phyloP scores from a whole-genome alignment of 495 filamentous ascomycete genomes.

The Penicillium fimorum region DNA sequence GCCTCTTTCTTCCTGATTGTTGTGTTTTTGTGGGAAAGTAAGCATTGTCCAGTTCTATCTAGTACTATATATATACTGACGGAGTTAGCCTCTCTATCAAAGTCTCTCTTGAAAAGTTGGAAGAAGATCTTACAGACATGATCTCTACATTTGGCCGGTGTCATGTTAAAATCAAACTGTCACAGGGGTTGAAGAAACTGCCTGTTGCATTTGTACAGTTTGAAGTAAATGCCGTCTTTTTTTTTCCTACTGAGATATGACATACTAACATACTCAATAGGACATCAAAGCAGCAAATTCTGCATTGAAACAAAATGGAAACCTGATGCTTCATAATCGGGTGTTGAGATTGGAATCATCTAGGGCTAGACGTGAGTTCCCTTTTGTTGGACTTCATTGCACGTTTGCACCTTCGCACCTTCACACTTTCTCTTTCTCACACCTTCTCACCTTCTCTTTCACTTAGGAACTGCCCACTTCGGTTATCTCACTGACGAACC shows the following conservation, averaged over 20 bases:
- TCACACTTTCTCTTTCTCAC: neutral
- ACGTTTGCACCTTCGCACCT: neutral
- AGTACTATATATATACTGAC: neutral
- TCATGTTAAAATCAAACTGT: neutral
- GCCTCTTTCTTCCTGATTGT: neutral
- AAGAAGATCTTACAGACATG: neutral
- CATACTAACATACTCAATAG: neutral
- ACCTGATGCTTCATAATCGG: neutral
- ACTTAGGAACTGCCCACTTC: conserved; percentile 4
- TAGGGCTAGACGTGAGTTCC: neutral
- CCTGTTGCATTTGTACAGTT: conserved; percentile 7
- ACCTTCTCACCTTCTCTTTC: neutral
- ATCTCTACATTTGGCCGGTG: conserved; percentile 2
- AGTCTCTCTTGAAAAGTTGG: neutral
- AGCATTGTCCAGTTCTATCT: neutral
- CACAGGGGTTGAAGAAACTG: neutral
- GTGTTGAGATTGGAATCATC: conserved; percentile 2
- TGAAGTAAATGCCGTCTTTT: neutral
- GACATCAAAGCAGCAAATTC: neutral
- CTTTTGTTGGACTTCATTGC: neutral
- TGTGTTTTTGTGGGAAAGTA: conserved; percentile 11
- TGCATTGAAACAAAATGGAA: conserved; percentile 1
- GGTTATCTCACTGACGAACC: neutral
- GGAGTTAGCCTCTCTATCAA: neutral
- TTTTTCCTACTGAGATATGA: too few species aligned